Percentiles rank a stretch among this genome's conserved stretches.
Conservation (phyloP, 768 basidiomycete genomes). For the Pleurotus salmoneostramineus region DNA sequence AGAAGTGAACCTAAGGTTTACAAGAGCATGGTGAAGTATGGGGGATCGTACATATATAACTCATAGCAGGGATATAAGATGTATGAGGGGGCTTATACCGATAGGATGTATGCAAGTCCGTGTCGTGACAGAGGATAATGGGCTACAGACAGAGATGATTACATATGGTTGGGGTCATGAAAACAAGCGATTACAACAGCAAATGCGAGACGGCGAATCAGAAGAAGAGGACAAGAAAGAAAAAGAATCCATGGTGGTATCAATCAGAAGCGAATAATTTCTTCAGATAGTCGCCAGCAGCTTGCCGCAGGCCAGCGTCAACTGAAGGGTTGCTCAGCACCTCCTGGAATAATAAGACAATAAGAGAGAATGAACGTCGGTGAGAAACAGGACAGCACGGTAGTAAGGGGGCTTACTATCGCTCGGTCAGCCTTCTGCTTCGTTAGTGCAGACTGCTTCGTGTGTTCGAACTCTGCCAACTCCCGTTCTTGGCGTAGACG, state of each 20-base stretch:
- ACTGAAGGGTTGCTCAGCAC: slow-evolving; percentile 54
- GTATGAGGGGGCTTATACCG: not conserved
- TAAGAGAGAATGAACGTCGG: not conserved
- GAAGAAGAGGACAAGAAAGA: not conserved
- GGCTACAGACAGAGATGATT: slow-evolving; percentile 1
- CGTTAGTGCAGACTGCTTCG: slow-evolving; percentile 42
- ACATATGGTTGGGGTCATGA: not conserved
- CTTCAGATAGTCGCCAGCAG: slow-evolving; percentile 70
- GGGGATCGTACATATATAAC: slow-evolving; percentile 1
- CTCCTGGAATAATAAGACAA: slow-evolving; percentile 29
- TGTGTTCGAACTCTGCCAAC: slow-evolving; percentile 49
- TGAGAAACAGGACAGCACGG: not conserved
- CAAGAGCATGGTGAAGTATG: not conserved
- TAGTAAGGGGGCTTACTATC: slow-evolving; percentile 35
- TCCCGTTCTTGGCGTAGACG: slow-evolving; percentile 53
- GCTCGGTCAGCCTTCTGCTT: slow-evolving; percentile 67
- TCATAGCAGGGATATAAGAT: not conserved
- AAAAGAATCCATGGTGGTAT: slow-evolving; percentile 3
- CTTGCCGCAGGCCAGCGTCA: slow-evolving; percentile 59
- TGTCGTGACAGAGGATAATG: not conserved
- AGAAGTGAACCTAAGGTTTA: too few relatives aligned
- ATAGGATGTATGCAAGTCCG: not conserved
- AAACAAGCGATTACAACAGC: not conserved
- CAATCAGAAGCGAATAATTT: slow-evolving; percentile 50
- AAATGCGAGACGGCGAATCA: not conserved